Evolutionary conservation across 805 yeast genomes (phyloP).

Genomic region (Wickerhamiella sergipiensis): DNA sequence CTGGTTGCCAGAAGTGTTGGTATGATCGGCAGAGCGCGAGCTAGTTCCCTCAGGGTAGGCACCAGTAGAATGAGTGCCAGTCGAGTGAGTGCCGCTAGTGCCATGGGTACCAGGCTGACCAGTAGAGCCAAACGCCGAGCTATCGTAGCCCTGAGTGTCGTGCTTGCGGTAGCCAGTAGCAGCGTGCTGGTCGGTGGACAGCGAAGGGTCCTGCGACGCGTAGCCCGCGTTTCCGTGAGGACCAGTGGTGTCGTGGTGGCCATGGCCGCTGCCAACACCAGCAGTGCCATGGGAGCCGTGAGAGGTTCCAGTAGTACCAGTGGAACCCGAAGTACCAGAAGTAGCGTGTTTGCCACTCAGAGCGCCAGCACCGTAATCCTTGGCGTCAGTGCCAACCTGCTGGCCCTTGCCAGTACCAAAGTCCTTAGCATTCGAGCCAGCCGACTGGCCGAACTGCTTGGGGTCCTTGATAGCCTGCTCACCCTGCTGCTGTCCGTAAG

Average conservation of each 20-base stretch:
- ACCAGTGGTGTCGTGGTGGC: background rate
- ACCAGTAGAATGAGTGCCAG: background rate
- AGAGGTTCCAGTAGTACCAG: background rate
- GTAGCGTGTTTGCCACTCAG: background rate
- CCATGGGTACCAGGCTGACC: background rate
- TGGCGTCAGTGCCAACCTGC: background rate
- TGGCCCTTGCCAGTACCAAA: background rate
- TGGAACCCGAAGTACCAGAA: no score
- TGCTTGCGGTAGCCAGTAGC: background rate
- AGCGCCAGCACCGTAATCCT: background rate
- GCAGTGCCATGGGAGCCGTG: slow-evolving; percentile 1
- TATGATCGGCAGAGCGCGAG: background rate
- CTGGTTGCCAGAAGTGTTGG: background rate
- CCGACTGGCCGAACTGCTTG: background rate
- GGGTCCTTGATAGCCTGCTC: background rate
- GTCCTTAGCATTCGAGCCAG: background rate
- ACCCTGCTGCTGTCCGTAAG: background rate
- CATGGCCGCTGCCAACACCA: background rate
- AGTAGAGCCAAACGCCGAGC: no score
- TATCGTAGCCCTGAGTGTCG: background rate
- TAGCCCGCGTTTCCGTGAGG: background rate
- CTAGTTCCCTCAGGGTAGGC: background rate
- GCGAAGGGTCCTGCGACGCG: background rate
- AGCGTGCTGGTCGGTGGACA: background rate
- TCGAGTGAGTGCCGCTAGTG: background rate